These are phyloP conservation scores for Kwoniella sp. DNA, from an alignment of 768 basidiomycete genomes.

Conservation along the genomic window DNA sequence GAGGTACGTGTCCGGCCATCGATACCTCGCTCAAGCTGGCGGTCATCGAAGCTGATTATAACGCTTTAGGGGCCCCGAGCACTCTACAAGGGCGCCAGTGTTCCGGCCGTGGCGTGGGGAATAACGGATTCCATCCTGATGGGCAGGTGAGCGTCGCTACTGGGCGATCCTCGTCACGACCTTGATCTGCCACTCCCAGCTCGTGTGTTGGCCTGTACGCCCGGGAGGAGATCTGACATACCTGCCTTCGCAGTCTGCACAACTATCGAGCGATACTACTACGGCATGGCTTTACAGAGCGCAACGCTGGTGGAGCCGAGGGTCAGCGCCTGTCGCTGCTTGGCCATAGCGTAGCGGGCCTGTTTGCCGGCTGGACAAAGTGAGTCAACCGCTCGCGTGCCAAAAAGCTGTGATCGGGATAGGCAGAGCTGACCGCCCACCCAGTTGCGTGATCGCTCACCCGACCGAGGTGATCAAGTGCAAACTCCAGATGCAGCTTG, in stretches of 20 bases:
- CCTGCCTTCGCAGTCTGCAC: slow-evolving; percentile 32
- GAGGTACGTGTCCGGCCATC: slow-evolving; percentile 20
- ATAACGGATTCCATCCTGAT: slow-evolving; percentile 50
- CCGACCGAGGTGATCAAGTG: slow-evolving; percentile 77
- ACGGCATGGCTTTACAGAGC: slow-evolving; percentile 41
- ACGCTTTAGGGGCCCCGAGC: slow-evolving; percentile 32
- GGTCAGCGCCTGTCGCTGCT: slow-evolving; percentile 33
- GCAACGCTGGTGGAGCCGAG: slow-evolving; percentile 8
- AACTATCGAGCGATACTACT: slow-evolving; percentile 43
- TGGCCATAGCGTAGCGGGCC: slow-evolving; percentile 46
- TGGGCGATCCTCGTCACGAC: background rate
- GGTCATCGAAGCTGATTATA: background rate
- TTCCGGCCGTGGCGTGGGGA: slow-evolving; percentile 48
- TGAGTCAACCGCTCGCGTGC: slow-evolving; percentile 26
- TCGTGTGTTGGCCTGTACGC: too few species aligned
- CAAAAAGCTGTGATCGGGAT: too few species aligned
- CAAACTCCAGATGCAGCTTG: slow-evolving; percentile 49
- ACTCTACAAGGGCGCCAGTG: slow-evolving; percentile 45
- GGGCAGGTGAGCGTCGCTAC: slow-evolving; percentile 38
- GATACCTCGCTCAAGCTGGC: background rate
- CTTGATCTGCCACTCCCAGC: too few species aligned
- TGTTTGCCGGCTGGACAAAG: slow-evolving; percentile 50
- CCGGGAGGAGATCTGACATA: background rate
- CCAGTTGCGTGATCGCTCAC: slow-evolving; percentile 66
- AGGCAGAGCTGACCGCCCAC: too few species aligned